Evolutionary conservation across 805 yeast genomes (phyloP).

Genomic region (Zygosaccharomyces bisporus): DNA sequence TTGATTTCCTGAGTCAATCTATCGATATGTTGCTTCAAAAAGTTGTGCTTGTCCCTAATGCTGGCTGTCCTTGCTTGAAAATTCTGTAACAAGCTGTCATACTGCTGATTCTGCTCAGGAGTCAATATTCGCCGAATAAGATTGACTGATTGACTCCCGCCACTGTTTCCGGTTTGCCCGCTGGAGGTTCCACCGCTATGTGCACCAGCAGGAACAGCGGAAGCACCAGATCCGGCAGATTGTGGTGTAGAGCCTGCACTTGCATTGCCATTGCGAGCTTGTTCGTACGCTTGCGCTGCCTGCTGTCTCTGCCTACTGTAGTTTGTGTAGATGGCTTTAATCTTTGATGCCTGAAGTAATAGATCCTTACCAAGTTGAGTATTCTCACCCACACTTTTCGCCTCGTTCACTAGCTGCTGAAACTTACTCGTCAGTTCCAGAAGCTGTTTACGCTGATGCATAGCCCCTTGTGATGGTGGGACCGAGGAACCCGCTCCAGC

Average conservation of each 20-base stretch:
- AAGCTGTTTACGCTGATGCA: conserved; percentile 31
- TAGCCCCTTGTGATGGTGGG: conserved; percentile 4
- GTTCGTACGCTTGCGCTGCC: conserved; percentile 25
- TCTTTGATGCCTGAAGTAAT: conserved; percentile 56
- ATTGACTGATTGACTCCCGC: conserved; percentile 22
- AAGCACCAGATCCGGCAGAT: conserved; percentile 7
- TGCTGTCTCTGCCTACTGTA: conserved; percentile 42
- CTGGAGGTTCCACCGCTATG: conserved; percentile 14
- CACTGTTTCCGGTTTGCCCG: conserved; percentile 12
- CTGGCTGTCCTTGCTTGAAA: conserved; percentile 31
- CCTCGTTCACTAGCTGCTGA: conserved; percentile 55
- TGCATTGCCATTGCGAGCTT: conserved; percentile 17
- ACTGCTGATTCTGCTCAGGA: conserved; percentile 31
- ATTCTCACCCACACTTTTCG: conserved; percentile 57
- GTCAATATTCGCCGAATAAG: conserved; percentile 33
- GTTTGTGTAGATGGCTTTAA: conserved; percentile 56
- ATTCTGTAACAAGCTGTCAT: conserved; percentile 27
- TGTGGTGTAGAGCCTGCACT: conserved; percentile 15
- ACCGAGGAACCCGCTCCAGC: conserved; percentile 7
- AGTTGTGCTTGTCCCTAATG: conserved; percentile 31
- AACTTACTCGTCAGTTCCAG: conserved; percentile 59
- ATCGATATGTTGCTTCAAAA: conserved; percentile 33
- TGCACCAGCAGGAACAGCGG: conserved; percentile 11
- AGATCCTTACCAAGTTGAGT: conserved; percentile 62
- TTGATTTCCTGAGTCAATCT: conserved; percentile 29